phyloP scores from a whole-genome alignment of 1,139 yeast species.

The Yamadazyma aaseri region DNA sequence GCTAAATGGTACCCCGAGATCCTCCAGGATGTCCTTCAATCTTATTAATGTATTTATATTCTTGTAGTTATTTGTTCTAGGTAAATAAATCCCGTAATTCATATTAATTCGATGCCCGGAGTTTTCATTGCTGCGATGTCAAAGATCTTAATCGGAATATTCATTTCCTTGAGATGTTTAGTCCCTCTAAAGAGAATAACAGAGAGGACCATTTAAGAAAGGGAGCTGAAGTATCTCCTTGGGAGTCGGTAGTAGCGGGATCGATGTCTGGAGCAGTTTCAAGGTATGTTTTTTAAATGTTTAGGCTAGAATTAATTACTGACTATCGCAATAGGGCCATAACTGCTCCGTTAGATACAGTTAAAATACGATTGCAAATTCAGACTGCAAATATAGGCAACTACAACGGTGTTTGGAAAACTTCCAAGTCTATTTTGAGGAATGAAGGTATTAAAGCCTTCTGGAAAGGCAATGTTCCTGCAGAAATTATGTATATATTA shows the following conservation, averaged over 20 bases:
- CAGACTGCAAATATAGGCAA: conserved; percentile 16
- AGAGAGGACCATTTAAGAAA: conserved; percentile 49
- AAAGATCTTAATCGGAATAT: no score
- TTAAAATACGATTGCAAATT: conserved; percentile 83
- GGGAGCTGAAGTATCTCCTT: conserved; percentile 48
- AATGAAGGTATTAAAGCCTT: conserved; percentile 50
- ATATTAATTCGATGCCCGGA: not conserved
- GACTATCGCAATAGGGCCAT: conserved; percentile 41
- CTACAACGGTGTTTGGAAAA: conserved; percentile 14
- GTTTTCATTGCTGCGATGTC: not conserved
- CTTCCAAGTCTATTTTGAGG: conserved; percentile 23
- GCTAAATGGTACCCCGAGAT: conserved; percentile 60
- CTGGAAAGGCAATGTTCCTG: conserved; percentile 97
- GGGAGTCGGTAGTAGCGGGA: conserved; percentile 60
- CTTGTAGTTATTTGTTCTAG: no score
- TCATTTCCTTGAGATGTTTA: no score
- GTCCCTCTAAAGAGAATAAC: not conserved
- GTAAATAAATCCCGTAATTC: no score
- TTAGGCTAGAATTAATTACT: conserved; percentile 18
- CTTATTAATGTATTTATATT: conserved; percentile 7
- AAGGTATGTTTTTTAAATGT: conserved; percentile 19
- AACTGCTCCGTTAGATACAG: conserved; percentile 87
- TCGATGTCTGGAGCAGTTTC: conserved; percentile 70
- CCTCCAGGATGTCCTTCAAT: conserved; percentile 28
- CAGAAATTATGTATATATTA: conserved; percentile 76